Evolutionary conservation across 305 asterid species (phyloP).

Genomic region (Fraxinus ornus): DNA sequence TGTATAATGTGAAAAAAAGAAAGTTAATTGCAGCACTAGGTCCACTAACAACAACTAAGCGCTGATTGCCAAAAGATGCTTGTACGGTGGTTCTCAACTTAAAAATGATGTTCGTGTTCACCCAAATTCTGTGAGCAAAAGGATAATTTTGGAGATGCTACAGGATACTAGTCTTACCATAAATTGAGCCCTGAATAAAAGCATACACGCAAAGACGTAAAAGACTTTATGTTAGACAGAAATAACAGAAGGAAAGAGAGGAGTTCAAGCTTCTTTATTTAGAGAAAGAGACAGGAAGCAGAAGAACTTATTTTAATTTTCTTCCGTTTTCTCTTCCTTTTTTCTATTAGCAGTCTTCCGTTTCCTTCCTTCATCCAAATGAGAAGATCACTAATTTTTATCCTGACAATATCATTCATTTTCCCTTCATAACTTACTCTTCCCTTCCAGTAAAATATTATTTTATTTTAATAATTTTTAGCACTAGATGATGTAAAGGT

Average conservation of each 20-base stretch:
- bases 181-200: slow-evolving; percentile 6
- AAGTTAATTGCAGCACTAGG: slow-evolving; percentile 2
- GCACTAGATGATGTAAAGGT: not conserved
- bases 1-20: not conserved
- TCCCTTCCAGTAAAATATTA: slow-evolving; percentile 2
- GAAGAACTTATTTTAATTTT: not conserved
- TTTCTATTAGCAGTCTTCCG: not conserved
- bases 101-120: not conserved
- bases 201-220: slow-evolving; percentile 4
- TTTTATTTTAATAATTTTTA: not conserved
- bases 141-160: not conserved
- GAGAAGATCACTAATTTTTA: not conserved
- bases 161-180: not conserved
- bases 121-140: not conserved
- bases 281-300: not conserved
- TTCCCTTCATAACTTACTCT: slow-evolving; percentile 2
- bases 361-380: slow-evolving; percentile 4
- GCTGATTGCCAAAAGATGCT: not conserved
- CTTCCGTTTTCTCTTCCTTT: not conserved
- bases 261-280: not conserved
- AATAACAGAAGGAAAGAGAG: not conserved
- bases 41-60: not conserved
- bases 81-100: slow-evolving; percentile 16
- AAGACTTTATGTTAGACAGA: not conserved
- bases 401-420: not conserved